Percentiles rank a stretch among this genome's conserved stretches.
Evolutionary conservation across 441 rosid species (phyloP).

Genomic region (Pelargonium fulgidum): DNA sequence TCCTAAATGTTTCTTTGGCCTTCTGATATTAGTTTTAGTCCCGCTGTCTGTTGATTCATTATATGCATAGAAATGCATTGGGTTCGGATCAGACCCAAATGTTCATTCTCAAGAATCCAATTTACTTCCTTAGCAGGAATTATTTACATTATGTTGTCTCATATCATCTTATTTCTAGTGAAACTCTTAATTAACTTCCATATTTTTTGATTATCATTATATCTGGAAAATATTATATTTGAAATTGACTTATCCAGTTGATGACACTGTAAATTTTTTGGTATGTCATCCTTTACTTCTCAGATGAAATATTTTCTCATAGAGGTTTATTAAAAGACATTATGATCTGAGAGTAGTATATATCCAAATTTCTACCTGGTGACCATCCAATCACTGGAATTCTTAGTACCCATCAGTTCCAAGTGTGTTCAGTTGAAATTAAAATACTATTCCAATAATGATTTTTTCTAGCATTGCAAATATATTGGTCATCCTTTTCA

Average conservation of each 20-base stretch:
- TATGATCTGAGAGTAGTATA: not conserved
- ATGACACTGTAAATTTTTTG: not conserved
- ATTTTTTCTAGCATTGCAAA: not conserved
- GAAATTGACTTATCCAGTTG: not conserved
- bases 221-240: not conserved
- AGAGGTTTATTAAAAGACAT: not conserved
- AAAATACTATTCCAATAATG: not conserved
- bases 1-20: not conserved
- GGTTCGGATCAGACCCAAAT: not conserved
- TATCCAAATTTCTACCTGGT: not conserved
- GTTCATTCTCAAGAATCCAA: not conserved
- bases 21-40: not conserved
- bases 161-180: too few relatives aligned
- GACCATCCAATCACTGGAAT: not conserved
- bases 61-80: not conserved
- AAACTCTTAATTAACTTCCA: not conserved
- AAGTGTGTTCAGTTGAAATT: not conserved
- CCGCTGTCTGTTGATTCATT: not conserved
- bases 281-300: not conserved
- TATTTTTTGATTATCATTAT: too few relatives aligned
- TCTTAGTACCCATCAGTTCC: not conserved
- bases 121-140: not conserved
- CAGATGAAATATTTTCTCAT: not conserved
- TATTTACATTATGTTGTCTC: not conserved
- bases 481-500: not conserved